Percentiles rank a stretch among this genome's conserved stretches.
phyloP scores from a whole-genome alignment of 306 rosid species.

The Citrullus amarus region DNA sequence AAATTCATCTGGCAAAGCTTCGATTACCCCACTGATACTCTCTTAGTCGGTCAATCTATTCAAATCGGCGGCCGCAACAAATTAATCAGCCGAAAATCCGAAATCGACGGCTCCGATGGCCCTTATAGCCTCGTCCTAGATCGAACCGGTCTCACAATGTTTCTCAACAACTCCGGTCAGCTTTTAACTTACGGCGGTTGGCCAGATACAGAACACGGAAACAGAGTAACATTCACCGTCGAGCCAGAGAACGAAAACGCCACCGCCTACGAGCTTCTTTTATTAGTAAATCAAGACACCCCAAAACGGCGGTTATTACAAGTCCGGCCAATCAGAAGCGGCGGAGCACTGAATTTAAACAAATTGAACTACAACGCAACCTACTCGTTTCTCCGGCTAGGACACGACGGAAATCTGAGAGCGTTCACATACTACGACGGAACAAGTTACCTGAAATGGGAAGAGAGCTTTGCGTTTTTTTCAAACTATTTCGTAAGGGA shows the following conservation, averaged over 20 bases:
- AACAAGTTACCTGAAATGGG: slow-evolving; percentile 12
- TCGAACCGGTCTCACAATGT: slow-evolving; percentile 14
- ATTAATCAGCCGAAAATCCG: slow-evolving; percentile 21
- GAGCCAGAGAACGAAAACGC: not conserved
- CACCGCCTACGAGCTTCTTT: slow-evolving; percentile 18
- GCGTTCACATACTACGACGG: slow-evolving; percentile 17
- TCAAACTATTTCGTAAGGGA: slow-evolving; percentile 17
- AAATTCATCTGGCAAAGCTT: slow-evolving; percentile 27
- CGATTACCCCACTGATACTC: slow-evolving; percentile 19
- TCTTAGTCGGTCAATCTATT: slow-evolving; percentile 17
- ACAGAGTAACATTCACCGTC: slow-evolving; percentile 6
- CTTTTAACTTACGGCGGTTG: slow-evolving; percentile 25
- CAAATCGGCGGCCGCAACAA: slow-evolving; percentile 4
- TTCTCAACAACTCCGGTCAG: slow-evolving; percentile 11
- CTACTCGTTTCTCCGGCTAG: slow-evolving; percentile 15
- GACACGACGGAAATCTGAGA: slow-evolving; percentile 21
- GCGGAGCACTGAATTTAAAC: not conserved
- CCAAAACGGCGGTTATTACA: slow-evolving; percentile 9
- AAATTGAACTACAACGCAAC: slow-evolving; percentile 19
- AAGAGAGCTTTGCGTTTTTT: slow-evolving; percentile 23
- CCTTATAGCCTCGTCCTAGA: slow-evolving; percentile 15
- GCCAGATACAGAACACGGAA: not conserved
- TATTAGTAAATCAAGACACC: not conserved
- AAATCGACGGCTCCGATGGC: slow-evolving; percentile 18
- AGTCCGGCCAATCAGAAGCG: slow-evolving; percentile 16